Base-by-base conservation (phyloP, 192 early-diverging fungal genomes). In the Coemansia sp. region DNA sequence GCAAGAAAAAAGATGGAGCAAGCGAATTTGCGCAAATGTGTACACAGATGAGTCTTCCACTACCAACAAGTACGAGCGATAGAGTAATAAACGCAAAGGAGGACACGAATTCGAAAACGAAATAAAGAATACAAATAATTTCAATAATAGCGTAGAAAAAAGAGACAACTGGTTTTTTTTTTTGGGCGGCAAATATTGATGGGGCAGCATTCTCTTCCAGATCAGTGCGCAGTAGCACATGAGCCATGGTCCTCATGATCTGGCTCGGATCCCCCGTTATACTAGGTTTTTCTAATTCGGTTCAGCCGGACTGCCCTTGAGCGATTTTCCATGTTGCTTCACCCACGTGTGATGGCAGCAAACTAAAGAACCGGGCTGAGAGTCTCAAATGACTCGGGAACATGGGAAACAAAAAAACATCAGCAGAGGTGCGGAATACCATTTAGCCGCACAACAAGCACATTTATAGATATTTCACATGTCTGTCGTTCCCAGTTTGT, bases 161-260 rank as follows among this genome's bases (percentile, higher is more conserved):
- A 41, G 12, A 2, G 39, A 14, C 12, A 41, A 41, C 25, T 27
- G 25, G 25, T 27, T 27, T 0, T 27, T 27, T 27, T 44, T 44
- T 17, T 14, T 17, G 14, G 14, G 44, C 5, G 44, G 46, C 6
- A 4, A 41, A 41, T 3, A 41, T 6, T 48, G 46, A 48, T n/a
- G 46, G 17, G n/a, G 19, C 19, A 48, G n/a, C 46, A 48, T 48
- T 48, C 46, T 48, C 8, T 19, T 14, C 19, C 6, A 9, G 46
- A 48, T 48, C 46, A 48, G 46, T 48, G 46, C 46, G 46, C 46
- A 48, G 46, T 48, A 48, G 46, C 46, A 48, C 46, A 7, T 19
- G 44, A 45, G 44, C 44, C 25, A 25, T 48, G 17, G 46, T 19
- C n/a, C 2, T 29, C 27, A 15, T 55, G 51, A 55, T 55, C 51